A percentile compares a stretch with the other conserved stretches of the same genome.
Evolutionary conservation across 1,284 basidiomycete species (phyloP).

Genomic region (Mycena sp.): DNA sequence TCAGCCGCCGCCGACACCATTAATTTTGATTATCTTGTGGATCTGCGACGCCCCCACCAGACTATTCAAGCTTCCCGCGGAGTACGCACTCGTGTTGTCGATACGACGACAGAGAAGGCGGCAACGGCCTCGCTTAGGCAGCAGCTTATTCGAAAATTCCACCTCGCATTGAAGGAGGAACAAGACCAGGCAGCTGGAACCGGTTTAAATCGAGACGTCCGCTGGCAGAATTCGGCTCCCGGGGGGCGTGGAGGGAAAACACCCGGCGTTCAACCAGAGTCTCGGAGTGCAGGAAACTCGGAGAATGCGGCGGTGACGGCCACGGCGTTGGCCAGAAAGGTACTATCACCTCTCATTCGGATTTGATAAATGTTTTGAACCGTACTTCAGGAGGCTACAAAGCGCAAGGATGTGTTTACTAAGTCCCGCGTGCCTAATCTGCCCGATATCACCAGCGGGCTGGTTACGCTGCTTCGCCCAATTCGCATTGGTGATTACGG

Average conservation of each 20-base stretch:
- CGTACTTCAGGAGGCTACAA: background rate
- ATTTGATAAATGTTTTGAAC: background rate
- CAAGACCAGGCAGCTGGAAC: no score
- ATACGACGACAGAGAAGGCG: no score
- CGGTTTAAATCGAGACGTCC: no score
- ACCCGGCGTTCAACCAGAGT: background rate
- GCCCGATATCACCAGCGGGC: background rate
- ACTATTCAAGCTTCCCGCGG: no score
- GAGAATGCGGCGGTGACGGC: slow-evolving; percentile 5
- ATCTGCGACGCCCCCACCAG: no score
- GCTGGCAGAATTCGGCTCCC: no score
- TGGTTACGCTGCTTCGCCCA: slow-evolving; percentile 1
- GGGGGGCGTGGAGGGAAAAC: slow-evolving; percentile 1
- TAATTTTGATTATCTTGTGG: no score
- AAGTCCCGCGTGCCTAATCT: background rate
- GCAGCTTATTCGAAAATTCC: no score
- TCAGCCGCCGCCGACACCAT: no score
- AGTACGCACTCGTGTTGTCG: no score
- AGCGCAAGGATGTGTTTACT: slow-evolving; percentile 6
- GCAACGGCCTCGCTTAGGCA: no score
- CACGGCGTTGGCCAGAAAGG: background rate
- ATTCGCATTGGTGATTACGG: slow-evolving; percentile 8
- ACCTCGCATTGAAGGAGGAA: no score
- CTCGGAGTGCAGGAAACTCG: background rate
- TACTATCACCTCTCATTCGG: background rate